Evolutionary conservation across 148 eudicot species (phyloP).

Genomic region (Arbutus unedo): DNA sequence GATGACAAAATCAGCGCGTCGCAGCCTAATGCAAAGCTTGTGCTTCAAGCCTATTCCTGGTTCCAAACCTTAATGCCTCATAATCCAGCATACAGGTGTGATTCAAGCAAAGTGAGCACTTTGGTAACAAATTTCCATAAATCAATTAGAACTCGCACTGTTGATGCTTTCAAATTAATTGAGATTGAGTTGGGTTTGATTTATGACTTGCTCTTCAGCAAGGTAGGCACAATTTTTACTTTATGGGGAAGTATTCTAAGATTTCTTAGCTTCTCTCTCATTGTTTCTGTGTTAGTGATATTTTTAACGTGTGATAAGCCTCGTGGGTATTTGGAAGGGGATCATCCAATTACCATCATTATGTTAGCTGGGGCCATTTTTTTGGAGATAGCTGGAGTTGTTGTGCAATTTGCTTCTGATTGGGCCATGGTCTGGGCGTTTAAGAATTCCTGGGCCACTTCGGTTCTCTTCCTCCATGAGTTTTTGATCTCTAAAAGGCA

Average conservation of each 20-base stretch:
- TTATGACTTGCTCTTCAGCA: background rate
- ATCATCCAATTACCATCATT: background rate
- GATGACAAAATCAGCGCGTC: background rate
- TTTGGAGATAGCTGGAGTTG: background rate
- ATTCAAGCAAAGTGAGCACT: background rate
- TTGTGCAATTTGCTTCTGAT: background rate
- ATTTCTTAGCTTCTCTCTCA: background rate
- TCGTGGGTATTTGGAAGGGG: background rate
- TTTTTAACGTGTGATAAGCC: background rate
- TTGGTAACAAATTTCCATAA: background rate
- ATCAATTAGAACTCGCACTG: background rate
- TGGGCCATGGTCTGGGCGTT: background rate
- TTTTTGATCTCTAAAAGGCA: background rate
- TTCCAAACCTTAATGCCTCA: slow-evolving; percentile 3
- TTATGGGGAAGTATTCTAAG: background rate
- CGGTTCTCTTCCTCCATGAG: background rate
- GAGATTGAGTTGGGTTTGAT: background rate
- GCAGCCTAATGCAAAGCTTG: background rate
- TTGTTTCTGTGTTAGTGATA: background rate
- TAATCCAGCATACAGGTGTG: background rate
- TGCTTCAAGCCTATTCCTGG: background rate
- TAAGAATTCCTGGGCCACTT: background rate
- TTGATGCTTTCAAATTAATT: background rate
- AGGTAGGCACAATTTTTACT: background rate
- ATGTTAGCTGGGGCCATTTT: background rate